These are phyloP conservation scores for Aureobasidium sp. DNA, from an alignment of 2,329 filamentous ascomycete species.

Conservation along the genomic window DNA sequence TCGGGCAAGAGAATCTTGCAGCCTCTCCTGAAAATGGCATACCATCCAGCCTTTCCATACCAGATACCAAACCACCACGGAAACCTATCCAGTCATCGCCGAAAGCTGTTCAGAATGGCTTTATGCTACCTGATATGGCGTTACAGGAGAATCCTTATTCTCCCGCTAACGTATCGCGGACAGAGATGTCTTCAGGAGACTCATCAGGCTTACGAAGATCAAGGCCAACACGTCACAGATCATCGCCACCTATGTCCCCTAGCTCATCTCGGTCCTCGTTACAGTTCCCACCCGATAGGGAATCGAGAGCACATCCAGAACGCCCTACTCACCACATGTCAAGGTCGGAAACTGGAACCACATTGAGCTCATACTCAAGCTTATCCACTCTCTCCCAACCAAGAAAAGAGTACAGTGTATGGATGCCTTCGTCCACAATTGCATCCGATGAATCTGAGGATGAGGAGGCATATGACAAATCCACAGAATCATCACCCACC, in stretches of 20 bases:
- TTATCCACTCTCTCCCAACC: slow-evolving; percentile 20
- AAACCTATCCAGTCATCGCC: background rate
- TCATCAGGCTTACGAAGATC: slow-evolving; percentile 29
- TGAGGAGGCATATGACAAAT: slow-evolving; percentile 25
- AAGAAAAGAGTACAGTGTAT: slow-evolving; percentile 41
- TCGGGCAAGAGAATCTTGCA: background rate
- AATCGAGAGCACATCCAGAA: background rate
- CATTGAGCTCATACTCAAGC: slow-evolving; percentile 21
- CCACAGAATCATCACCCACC: slow-evolving; percentile 18
- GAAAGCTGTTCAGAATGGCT: slow-evolving; percentile 17
- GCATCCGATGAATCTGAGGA: slow-evolving; percentile 27
- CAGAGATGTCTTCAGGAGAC: background rate
- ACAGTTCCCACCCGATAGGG: background rate
- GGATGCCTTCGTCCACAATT: slow-evolving; percentile 39
- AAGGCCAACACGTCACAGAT: slow-evolving; percentile 32
- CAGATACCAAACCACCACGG: background rate
- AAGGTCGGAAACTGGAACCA: background rate
- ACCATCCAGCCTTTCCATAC: background rate
- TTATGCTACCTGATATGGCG: slow-evolving; percentile 14
- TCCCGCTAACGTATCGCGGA: background rate
- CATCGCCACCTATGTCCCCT: slow-evolving; percentile 24
- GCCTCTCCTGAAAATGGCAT: background rate
- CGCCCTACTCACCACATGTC: background rate
- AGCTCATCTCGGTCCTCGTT: slow-evolving; percentile 18
- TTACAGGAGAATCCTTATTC: slow-evolving; percentile 8